These are phyloP conservation scores for Euphorbia schlechtendalii DNA, from an alignment of 441 rosid species.

Conservation along the genomic window DNA sequence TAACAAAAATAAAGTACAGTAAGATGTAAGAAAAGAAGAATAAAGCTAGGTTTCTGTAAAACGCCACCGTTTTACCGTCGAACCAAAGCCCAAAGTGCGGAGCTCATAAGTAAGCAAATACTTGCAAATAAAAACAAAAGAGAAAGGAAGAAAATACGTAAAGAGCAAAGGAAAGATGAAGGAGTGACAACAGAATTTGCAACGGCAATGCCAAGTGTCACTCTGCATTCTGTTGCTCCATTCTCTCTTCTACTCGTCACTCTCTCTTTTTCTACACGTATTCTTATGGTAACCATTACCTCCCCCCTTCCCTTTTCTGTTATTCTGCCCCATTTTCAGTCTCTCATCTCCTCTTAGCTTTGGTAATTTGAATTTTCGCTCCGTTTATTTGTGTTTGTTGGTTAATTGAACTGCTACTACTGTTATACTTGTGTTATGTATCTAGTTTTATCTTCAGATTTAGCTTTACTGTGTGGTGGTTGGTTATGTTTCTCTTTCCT, in stretches of 20 bases:
- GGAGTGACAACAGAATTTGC: neutral
- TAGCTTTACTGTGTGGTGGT: neutral
- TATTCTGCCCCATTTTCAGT: neutral
- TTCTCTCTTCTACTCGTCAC: neutral
- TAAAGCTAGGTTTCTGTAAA: too few relatives aligned
- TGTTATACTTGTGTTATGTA: neutral
- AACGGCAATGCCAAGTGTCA: neutral
- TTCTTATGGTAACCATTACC: neutral
- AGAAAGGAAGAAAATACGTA: too few relatives aligned
- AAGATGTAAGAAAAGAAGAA: too few relatives aligned
- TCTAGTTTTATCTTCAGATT: neutral
- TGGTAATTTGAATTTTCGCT: neutral
- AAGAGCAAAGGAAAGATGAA: too few relatives aligned
- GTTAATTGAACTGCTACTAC: neutral
- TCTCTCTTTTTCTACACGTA: neutral
- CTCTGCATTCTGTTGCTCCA: neutral
- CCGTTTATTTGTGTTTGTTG: too few relatives aligned
- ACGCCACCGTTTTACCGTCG: too few relatives aligned
- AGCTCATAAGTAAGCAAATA: too few relatives aligned
- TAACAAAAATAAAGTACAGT: neutral
- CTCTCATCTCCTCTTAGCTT: neutral
- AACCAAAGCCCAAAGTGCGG: too few relatives aligned
- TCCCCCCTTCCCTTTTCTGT: neutral
- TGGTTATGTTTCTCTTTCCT: neutral
- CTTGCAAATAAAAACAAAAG: too few relatives aligned